Conservation (phyloP, 352 stramenopile species). For the Phytophthora crassamura region DNA sequence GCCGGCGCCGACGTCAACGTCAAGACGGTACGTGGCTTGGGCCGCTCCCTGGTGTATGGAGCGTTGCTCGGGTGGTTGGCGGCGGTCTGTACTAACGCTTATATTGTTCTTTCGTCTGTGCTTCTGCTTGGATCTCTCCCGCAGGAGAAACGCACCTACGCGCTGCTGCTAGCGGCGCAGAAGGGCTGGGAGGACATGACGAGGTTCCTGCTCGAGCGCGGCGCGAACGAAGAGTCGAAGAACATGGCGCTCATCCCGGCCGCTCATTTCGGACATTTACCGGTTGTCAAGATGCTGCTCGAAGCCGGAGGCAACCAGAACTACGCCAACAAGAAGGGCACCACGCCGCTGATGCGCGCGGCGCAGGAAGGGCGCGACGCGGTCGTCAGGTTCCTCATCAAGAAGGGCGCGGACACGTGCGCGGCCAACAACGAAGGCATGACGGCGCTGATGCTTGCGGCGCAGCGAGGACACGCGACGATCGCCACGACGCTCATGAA, state of each 20-base stretch:
- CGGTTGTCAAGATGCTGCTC: constrained; percentile 77
- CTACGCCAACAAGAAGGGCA: constrained; percentile 90
- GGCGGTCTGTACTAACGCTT: constrained; percentile 6
- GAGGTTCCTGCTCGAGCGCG: constrained; percentile 67
- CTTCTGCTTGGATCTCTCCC: constrained; percentile 28
- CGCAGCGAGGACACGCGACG: constrained; percentile 79
- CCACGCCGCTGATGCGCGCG: constrained; percentile 85
- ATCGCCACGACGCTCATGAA: constrained; percentile 87
- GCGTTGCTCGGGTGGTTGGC: neutral
- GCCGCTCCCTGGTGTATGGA: constrained; percentile 3
- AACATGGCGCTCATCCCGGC: constrained; percentile 88
- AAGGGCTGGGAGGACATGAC: constrained; percentile 81
- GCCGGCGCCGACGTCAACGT: constrained; percentile 86
- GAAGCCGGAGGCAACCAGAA: constrained; percentile 76
- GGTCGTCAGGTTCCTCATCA: constrained; percentile 83
- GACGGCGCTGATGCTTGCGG: constrained; percentile 88
- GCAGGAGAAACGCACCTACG: constrained; percentile 82
- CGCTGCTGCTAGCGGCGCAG: constrained; percentile 81
- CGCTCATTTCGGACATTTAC: constrained; percentile 84
- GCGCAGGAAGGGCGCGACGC: constrained; percentile 84
- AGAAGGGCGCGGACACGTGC: constrained; percentile 69
- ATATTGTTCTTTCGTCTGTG: constrained; percentile 13
- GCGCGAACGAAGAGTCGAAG: constrained; percentile 82
- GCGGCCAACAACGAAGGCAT: constrained; percentile 90
- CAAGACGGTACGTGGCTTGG: constrained; percentile 59